Base-by-base conservation (phyloP, 2,329 filamentous ascomycete genomes). In the Clonostachys rosea region DNA sequence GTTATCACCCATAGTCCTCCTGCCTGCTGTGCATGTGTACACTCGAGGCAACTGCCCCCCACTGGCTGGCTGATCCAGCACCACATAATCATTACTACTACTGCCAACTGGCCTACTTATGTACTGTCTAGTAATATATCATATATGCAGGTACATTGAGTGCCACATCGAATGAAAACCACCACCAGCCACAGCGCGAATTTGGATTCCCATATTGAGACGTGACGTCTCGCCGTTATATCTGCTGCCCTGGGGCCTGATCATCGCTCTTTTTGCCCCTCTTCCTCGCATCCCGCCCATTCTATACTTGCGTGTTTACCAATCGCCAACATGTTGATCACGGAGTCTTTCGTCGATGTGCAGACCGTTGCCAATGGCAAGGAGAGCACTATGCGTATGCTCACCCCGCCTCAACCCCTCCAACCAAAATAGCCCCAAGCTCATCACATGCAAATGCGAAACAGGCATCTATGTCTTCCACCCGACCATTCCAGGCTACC, bases 391-490 rank as follows among this genome's bases (percentile, higher is more conserved):
- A 81, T 81, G 78, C 73, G 78, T 79, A 61, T 54, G 63, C 42
- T 42, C 17, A 43, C 30, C 18, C 16, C 18, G 5, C 34, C 17
- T 34, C 30, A 14, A 37, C 34, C n/a, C 36, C 46, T 45, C 42
- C 52, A 49, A 45, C n/a, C 14, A 35, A 35, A 13, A 14, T 13
- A 30, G 17, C 42, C 50, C 54, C 37, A 18, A 34, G 20, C 34
- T 18, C 17, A 45, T 16, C 17, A 30, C 24, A 30, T 30, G 24
- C 24, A 30, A 30, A 10, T 30, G 24, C 9, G n/a, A 7, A 16
- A 33, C 63, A 95, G 90, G 91, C 55, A 87, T 96, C 61, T 95
- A 91, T 68, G 63, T 95, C 62, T 96, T 91, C 68, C 89, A 96
- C 62, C 91, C 91, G 8, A 83, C 81, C 13, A 86, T 96, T 54